Conservation (phyloP, 805 yeast species). For the Pichia manshurica region DNA sequence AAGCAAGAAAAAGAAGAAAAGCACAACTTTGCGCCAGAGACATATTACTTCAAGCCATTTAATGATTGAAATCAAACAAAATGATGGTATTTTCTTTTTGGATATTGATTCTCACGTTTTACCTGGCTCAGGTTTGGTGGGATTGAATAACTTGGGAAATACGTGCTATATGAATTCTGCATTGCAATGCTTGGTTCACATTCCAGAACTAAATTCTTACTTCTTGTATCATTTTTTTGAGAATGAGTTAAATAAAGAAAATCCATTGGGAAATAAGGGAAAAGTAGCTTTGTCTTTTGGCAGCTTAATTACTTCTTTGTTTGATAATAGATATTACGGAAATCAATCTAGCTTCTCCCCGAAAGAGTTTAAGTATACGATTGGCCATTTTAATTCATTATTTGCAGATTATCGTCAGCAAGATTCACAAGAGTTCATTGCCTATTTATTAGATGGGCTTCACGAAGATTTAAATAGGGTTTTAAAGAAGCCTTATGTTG, state of each 20-base stretch:
- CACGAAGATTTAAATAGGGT: constrained; percentile 92
- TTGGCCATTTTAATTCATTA: constrained; percentile 73
- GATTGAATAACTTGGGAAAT: constrained; percentile 75
- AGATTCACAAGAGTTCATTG: constrained; percentile 89
- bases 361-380: constrained; percentile 65
- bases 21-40: constrained; percentile 5
- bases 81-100: constrained; percentile 23
- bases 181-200: constrained; percentile 78
- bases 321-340: constrained; percentile 29
- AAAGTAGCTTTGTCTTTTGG: constrained; percentile 76
- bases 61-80: constrained; percentile 25
- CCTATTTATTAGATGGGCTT: constrained; percentile 79
- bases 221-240: constrained; percentile 58
- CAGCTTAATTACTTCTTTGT: constrained; percentile 54
- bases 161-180: constrained; percentile 96
- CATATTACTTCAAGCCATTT: constrained; percentile 17
- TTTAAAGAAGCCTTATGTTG: constrained; percentile 74
- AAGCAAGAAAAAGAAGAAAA: constrained; percentile 18
- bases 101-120: constrained; percentile 20
- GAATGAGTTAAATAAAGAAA: constrained; percentile 62
- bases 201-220: constrained; percentile 76
- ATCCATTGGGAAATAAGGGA: constrained; percentile 85
- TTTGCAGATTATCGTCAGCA: constrained; percentile 84
- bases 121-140: constrained; percentile 43
- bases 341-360: constrained; percentile 45